phyloP scores from a whole-genome alignment of 2,329 filamentous ascomycete species.

The Colletotrichum shisoi region DNA sequence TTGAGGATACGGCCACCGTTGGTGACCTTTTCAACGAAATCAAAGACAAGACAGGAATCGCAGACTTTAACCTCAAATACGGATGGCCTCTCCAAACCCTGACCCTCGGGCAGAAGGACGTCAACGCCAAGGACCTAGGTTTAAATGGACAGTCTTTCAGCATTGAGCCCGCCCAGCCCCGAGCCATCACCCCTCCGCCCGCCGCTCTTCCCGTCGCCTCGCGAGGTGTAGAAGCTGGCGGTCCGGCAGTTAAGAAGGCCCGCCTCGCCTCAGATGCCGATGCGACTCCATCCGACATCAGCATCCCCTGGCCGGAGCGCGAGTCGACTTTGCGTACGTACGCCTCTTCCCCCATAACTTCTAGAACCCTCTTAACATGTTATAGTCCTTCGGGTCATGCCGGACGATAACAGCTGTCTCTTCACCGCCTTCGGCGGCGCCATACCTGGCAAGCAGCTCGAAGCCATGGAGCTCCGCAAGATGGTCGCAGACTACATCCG shows the following conservation, averaged over 20 bases:
- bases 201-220: slow-evolving; percentile 34
- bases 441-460: slow-evolving; percentile 64
- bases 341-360: slow-evolving; percentile 36
- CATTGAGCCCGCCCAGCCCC: slow-evolving; percentile 51
- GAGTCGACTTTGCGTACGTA: slow-evolving; percentile 60
- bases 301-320: slow-evolving; percentile 59
- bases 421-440: slow-evolving; percentile 88
- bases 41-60: slow-evolving; percentile 68
- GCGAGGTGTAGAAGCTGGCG: slow-evolving; percentile 24
- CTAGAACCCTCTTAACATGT: slow-evolving; percentile 53
- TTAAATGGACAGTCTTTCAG: slow-evolving; percentile 62
- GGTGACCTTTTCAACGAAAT: slow-evolving; percentile 68
- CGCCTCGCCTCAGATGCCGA: slow-evolving; percentile 15
- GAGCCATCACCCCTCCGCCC: slow-evolving; percentile 21
- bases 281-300: slow-evolving; percentile 40
- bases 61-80: slow-evolving; percentile 78
- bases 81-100: slow-evolving; percentile 82
- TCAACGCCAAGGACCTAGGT: slow-evolving; percentile 58
- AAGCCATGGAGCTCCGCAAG: slow-evolving; percentile 69
- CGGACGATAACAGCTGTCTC: slow-evolving; percentile 93
- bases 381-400: slow-evolving; percentile 87
- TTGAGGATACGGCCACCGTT: slow-evolving; percentile 73
- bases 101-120: slow-evolving; percentile 60
- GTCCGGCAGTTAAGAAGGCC: slow-evolving; percentile 10
- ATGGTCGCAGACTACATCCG: slow-evolving; percentile 83